Percentiles rank a stretch among this genome's conserved stretches.
Evolutionary conservation across 768 basidiomycete species (phyloP).

Genomic region (Amanita phalloides): DNA sequence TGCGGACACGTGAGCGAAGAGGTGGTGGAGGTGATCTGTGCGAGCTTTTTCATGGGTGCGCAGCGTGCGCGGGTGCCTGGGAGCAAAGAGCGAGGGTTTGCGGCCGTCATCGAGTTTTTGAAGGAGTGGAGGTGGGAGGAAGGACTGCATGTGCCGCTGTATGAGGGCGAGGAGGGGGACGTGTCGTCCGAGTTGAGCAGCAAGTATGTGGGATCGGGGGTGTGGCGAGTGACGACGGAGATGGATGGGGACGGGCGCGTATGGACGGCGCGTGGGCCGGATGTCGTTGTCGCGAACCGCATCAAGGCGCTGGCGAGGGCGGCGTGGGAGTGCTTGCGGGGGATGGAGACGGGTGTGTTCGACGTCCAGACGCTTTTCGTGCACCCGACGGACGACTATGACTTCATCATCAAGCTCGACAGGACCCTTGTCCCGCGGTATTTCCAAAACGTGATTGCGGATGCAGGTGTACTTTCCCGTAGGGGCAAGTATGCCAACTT

Average conservation of each 20-base stretch:
- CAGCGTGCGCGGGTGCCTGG: conserved; percentile 34
- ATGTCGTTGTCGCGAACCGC: conserved; percentile 63
- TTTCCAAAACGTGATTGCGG: conserved; percentile 53
- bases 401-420: conserved; percentile 73
- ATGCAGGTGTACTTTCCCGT: conserved; percentile 34
- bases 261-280: conserved; percentile 67
- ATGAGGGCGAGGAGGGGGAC: conserved; percentile 24
- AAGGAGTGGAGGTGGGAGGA: conserved; percentile 79
- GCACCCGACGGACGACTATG: conserved; percentile 78
- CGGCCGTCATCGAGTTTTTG: conserved; percentile 59
- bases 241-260: conserved; percentile 61
- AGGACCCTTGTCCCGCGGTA: conserved; percentile 57
- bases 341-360: conserved; percentile 35
- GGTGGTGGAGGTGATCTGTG: conserved; percentile 78
- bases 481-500: conserved; percentile 37
- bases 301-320: conserved; percentile 67
- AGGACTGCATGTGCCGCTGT: conserved; percentile 67
- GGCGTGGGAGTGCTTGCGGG: conserved; percentile 49
- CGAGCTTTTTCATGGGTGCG: conserved; percentile 43
- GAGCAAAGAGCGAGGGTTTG: conserved; percentile 76
- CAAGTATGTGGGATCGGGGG: conserved; percentile 19
- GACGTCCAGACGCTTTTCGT: conserved; percentile 69
- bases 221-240: conserved; percentile 76
- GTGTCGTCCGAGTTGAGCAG: neutral
- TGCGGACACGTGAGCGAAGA: conserved; percentile 64